Percentiles rank a stretch among this genome's conserved stretches.
Evolutionary conservation across 306 rosid species (phyloP).

Genomic region (Prosopis cineraria): DNA sequence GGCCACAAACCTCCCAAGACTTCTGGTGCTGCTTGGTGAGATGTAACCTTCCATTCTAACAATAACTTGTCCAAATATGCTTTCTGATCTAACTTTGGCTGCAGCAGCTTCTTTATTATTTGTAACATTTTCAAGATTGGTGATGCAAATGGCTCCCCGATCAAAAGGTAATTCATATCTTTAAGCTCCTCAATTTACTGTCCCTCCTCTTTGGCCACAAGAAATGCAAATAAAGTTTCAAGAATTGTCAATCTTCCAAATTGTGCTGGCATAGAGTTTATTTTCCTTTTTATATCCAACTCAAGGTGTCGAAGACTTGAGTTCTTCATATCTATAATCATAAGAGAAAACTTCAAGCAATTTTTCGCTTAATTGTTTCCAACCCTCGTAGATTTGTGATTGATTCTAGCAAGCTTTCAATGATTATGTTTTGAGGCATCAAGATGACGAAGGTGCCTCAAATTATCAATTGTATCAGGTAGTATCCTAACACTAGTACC

Average conservation of each 20-base stretch:
- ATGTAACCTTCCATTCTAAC: slow-evolving; percentile 11
- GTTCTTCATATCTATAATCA: not conserved
- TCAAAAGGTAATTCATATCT: no score
- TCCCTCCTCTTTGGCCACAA: no score
- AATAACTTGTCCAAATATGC: slow-evolving; percentile 19
- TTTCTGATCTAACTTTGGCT: no score
- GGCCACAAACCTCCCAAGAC: slow-evolving; percentile 2
- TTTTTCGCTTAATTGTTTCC: slow-evolving; percentile 3
- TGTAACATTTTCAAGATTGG: no score
- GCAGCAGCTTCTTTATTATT: no score
- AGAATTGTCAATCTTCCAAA: slow-evolving; percentile 8
- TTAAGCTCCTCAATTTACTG: no score
- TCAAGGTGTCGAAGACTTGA: no score
- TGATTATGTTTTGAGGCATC: no score
- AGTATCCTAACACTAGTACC: not conserved
- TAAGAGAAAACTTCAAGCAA: not conserved
- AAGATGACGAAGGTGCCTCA: no score
- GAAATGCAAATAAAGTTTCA: no score
- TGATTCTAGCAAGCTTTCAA: no score
- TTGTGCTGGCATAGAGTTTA: not conserved
- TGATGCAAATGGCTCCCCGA: no score
- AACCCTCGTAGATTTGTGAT: slow-evolving; percentile 17
- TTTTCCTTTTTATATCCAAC: not conserved
- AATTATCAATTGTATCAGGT: not conserved
- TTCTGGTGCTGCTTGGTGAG: not conserved